These are phyloP conservation scores for Albophoma yamanashiensis DNA, from an alignment of 2,329 filamentous ascomycete genomes.

Conservation along the genomic window DNA sequence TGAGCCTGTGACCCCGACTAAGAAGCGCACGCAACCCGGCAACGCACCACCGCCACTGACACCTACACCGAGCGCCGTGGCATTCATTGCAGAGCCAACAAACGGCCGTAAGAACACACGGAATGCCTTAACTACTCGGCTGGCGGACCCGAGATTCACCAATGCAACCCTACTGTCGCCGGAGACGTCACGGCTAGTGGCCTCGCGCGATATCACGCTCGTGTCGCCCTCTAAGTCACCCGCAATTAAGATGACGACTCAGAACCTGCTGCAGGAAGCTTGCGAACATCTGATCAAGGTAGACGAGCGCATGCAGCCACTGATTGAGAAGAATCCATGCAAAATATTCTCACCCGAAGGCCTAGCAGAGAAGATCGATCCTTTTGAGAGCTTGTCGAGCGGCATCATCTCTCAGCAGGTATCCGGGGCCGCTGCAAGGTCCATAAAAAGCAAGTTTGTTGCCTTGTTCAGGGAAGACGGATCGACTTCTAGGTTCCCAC, in stretches of 20 bases:
- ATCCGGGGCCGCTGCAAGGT: slow-evolving; percentile 79
- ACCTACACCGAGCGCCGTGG: slow-evolving; percentile 34
- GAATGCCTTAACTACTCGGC: slow-evolving; percentile 34
- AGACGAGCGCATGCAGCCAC: slow-evolving; percentile 58
- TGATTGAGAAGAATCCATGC: slow-evolving; percentile 69
- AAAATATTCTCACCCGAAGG: slow-evolving; percentile 71
- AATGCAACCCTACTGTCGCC: slow-evolving; percentile 66
- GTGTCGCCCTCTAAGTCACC: slow-evolving; percentile 34
- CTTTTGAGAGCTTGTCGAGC: slow-evolving; percentile 72
- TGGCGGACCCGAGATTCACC: slow-evolving; percentile 52
- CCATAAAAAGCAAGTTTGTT: slow-evolving; percentile 81
- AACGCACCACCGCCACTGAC: slow-evolving; percentile 27
- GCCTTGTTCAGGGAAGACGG: slow-evolving; percentile 49
- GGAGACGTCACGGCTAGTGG: slow-evolving; percentile 52
- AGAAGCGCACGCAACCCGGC: slow-evolving; percentile 16
- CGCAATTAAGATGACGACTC: slow-evolving; percentile 43
- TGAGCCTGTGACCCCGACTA: slow-evolving; percentile 18
- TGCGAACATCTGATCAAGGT: slow-evolving; percentile 61
- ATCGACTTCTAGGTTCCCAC: slow-evolving; percentile 49
- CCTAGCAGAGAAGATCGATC: slow-evolving; percentile 76
- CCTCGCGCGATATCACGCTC: slow-evolving; percentile 32
- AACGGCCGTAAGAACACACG: slow-evolving; percentile 25
- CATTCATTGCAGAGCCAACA: slow-evolving; percentile 23
- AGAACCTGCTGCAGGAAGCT: slow-evolving; percentile 64
- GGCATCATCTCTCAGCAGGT: slow-evolving; percentile 97